Evolutionary conservation across 257 asterid genomes (phyloP).

Genomic region (Solanum chilense): DNA sequence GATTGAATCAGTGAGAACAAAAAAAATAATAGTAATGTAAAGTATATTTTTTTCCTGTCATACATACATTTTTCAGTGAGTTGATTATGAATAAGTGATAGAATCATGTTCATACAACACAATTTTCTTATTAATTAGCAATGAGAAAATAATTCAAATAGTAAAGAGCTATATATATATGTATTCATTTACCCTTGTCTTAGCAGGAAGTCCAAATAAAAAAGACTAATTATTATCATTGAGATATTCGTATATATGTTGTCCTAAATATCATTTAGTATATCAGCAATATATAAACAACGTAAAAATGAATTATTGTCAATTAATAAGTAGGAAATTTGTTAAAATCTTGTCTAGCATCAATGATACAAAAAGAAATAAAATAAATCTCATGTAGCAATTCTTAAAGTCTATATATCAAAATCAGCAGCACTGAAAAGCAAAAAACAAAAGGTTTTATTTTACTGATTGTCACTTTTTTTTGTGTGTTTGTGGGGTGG

Average conservation of each 20-base stretch:
- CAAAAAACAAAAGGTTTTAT: background rate
- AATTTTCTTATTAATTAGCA: too few relatives aligned
- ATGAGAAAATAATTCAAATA: too few relatives aligned
- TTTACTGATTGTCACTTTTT: background rate
- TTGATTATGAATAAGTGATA: too few relatives aligned
- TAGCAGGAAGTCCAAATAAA: background rate
- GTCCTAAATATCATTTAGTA: background rate
- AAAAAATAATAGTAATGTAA: too few relatives aligned
- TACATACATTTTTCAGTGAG: too few relatives aligned
- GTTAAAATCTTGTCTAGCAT: background rate
- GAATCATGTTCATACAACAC: too few relatives aligned
- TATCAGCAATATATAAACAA: background rate
- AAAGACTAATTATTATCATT: background rate
- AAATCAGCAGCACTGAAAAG: background rate
- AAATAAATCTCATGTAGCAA: background rate
- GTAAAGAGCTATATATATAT: background rate
- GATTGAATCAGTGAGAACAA: too few relatives aligned
- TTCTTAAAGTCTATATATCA: background rate
- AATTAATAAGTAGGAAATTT: background rate
- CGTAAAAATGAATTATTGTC: background rate
- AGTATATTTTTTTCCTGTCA: too few relatives aligned
- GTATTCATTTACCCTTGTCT: background rate
- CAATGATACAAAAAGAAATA: background rate
- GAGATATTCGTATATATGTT: background rate
- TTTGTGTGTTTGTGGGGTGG: accelerated